Conservation (phyloP, 2,329 filamentous ascomycete species). For the Epichloe aotearoae region DNA sequence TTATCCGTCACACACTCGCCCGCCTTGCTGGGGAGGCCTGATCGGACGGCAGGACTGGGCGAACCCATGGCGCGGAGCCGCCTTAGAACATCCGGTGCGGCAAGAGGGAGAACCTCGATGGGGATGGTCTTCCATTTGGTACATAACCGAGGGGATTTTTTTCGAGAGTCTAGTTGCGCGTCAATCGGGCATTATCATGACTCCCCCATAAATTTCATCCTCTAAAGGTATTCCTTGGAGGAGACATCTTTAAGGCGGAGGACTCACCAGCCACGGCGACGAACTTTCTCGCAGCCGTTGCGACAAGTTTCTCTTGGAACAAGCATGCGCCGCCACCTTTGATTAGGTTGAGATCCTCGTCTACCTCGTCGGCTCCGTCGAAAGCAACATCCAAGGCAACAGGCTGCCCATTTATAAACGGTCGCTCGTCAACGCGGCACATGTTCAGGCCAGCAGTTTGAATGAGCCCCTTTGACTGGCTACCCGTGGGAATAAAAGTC, state of each 20-base stretch:
- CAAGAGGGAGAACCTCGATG: constrained; percentile 83
- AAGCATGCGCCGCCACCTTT: constrained; percentile 96
- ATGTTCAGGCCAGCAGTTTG: constrained; percentile 63
- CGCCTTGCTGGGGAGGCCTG: constrained; percentile 62
- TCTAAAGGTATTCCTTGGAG: not conserved
- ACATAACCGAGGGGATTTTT: constrained; percentile 64
- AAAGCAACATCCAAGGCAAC: constrained; percentile 76
- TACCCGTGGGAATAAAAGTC: constrained; percentile 84
- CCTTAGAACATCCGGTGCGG: constrained; percentile 62
- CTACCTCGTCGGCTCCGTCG: constrained; percentile 94
- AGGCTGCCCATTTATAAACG: constrained; percentile 27
- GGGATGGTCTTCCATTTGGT: constrained; percentile 75
- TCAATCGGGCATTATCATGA: constrained; percentile 4
- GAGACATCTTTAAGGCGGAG: not conserved
- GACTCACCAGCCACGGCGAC: constrained; percentile 67
- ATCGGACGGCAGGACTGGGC: constrained; percentile 54
- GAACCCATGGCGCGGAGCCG: constrained; percentile 64
- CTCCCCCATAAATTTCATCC: not conserved
- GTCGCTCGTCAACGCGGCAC: constrained; percentile 64
- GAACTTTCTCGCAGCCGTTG: constrained; percentile 70
- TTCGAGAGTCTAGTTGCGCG: constrained; percentile 60
- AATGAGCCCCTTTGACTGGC: constrained; percentile 80
- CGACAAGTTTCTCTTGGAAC: constrained; percentile 95
- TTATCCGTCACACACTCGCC: constrained; percentile 56
- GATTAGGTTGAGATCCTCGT: constrained; percentile 89